Base-by-base conservation (phyloP, 495 filamentous ascomycete genomes). In the Cudoniella acicularis region DNA sequence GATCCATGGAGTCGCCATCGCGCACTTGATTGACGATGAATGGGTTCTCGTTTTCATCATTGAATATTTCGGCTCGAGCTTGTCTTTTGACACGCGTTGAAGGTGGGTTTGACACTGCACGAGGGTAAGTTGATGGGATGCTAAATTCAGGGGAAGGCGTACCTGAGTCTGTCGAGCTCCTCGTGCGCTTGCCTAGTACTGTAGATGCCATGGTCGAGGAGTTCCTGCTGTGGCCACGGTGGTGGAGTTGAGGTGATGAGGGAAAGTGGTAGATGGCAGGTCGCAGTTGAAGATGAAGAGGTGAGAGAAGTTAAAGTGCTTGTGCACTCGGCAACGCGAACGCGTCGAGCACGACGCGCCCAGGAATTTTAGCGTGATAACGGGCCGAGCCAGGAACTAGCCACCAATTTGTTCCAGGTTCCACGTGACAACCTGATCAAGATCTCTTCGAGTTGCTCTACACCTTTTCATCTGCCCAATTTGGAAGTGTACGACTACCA, bases 161-260 rank as follows among this genome's bases (percentile, higher is more conserved):
- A 90, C 89, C 84, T 71, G 76, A 72, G 64, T 77, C 64, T 67
- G 70, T 63, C 62, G 75, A 73, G 69, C 73, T 72, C 77, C 85
- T 77, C 70, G 80, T 81, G 64, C 90, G 84, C 83, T 95, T 92
- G 69, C 88, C 87, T 52, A 91, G 75, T 51, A 86, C 79, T 54
- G 82, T 78, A 61, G 79, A 75, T 64, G 81, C 77, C 87, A 90
- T 91, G 30, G 49, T 74, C 50, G 57, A 22, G 27, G 17, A 62
- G 63, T 41, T 57, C 25, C 64, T 70, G 60, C 62, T 59, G 52
- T 59, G 50, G 49, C 13, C 49, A 27, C 49, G 43, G 30, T 17
- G 30, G 16, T 23, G 30, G 16, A 20, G 45, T 18, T 46, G 60
- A 49, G 48, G 54, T 52, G 58, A 53, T 53, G 43, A 30, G 36